phyloP scores from a whole-genome alignment of 2,329 filamentous ascomycete genomes.

The Tolypocladium nubicola region DNA sequence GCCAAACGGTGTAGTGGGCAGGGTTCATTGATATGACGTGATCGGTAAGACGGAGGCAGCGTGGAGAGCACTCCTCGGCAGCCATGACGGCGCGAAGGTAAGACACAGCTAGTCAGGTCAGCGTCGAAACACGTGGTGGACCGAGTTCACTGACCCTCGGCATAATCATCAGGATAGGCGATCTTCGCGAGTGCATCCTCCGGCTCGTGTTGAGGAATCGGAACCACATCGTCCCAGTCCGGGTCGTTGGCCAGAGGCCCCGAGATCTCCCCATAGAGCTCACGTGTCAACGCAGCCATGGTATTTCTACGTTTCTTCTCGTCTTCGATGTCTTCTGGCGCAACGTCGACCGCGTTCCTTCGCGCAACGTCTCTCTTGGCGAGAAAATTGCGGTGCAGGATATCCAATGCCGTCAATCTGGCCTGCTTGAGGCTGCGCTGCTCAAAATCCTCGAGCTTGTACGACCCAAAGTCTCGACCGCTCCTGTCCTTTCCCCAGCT shows the following conservation, averaged over 20 bases:
- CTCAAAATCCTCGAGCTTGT: slow-evolving; percentile 34
- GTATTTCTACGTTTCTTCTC: slow-evolving; percentile 37
- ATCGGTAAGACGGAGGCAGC: slow-evolving; percentile 72
- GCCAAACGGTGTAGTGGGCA: slow-evolving; percentile 97
- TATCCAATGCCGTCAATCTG: slow-evolving; percentile 30
- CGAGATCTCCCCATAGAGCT: slow-evolving; percentile 40
- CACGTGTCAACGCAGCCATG: slow-evolving; percentile 39
- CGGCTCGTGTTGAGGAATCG: slow-evolving; percentile 76
- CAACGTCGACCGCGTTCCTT: slow-evolving; percentile 13
- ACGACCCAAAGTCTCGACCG: slow-evolving; percentile 38
- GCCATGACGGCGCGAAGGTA: slow-evolving; percentile 95
- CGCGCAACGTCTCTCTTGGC: slow-evolving; percentile 22
- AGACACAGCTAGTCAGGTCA: slow-evolving; percentile 54
- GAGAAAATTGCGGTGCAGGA: slow-evolving; percentile 34
- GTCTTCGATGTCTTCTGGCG: slow-evolving; percentile 29
- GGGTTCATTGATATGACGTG: slow-evolving; percentile 89
- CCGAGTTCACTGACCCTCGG: slow-evolving; percentile 47
- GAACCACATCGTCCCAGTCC: slow-evolving; percentile 73
- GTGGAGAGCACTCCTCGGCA: slow-evolving; percentile 67
- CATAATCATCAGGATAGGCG: slow-evolving; percentile 81
- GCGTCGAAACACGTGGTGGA: slow-evolving; percentile 1
- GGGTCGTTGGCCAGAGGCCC: slow-evolving; percentile 49
- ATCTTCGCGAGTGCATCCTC: slow-evolving; percentile 82
- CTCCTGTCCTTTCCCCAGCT: slow-evolving; percentile 40
- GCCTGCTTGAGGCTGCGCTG: slow-evolving; percentile 29